Conservation (phyloP, 192 early-diverging fungal species). For the Endogone sp. region DNA sequence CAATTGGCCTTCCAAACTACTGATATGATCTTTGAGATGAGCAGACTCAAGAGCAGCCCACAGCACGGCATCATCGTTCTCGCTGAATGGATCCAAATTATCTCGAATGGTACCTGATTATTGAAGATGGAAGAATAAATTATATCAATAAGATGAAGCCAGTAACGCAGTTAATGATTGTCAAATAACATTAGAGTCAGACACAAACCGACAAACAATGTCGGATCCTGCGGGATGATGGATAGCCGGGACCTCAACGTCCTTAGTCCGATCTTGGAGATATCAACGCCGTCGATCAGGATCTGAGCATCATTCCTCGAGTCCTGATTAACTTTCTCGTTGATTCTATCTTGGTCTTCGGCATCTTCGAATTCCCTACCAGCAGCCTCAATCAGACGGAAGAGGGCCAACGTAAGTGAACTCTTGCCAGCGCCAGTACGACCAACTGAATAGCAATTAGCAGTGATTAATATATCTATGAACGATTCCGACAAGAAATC, state of each 20-base stretch:
- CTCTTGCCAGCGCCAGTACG: conserved; percentile 50
- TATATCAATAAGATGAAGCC: not conserved
- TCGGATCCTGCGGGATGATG: conserved; percentile 89
- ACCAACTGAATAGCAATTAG: too few species aligned
- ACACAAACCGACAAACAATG: conserved; percentile 57
- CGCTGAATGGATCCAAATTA: conserved; percentile 82
- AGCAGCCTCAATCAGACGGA: conserved; percentile 47
- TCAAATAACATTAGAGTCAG: conserved; percentile 2
- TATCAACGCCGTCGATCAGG: conserved; percentile 72
- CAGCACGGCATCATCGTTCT: conserved; percentile 59
- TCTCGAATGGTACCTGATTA: conserved; percentile 22
- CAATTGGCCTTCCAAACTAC: conserved; percentile 35
- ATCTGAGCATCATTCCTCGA: conserved; percentile 15
- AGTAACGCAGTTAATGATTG: not conserved
- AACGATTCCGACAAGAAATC: too few species aligned
- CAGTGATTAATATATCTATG: too few species aligned
- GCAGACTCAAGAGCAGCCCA: conserved; percentile 54
- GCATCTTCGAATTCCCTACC: conserved; percentile 20
- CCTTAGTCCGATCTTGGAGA: conserved; percentile 56
- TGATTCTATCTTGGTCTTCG: conserved; percentile 25
- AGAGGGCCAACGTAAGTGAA: conserved; percentile 37
- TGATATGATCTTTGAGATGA: conserved; percentile 29
- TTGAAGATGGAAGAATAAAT: conserved; percentile 35
- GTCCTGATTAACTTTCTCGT: conserved; percentile 35
- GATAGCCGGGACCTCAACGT: conserved; percentile 67